A percentile compares a stretch with the other conserved stretches of the same genome.
These are phyloP conservation scores for Porpolomopsis calyptriformis DNA, from an alignment of 768 basidiomycete species.

Conservation along the genomic window DNA sequence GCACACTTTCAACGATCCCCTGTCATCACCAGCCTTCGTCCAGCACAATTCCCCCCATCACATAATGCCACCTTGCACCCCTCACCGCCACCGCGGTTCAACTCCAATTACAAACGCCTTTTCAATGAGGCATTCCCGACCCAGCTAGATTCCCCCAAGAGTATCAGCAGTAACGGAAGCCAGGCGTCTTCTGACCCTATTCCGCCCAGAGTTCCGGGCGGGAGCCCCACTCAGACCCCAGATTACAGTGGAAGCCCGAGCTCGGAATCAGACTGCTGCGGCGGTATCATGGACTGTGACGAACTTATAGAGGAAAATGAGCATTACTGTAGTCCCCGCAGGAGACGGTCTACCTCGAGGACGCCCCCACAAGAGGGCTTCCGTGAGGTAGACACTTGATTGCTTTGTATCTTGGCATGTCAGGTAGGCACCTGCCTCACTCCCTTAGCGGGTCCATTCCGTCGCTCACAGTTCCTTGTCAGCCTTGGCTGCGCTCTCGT, in stretches of 20 bases:
- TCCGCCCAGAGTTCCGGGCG: not conserved
- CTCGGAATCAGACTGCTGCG: slow-evolving; percentile 31
- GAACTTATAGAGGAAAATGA: slow-evolving; percentile 22
- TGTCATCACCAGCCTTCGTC: slow-evolving; percentile 11
- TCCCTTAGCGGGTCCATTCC: no score
- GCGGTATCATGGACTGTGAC: slow-evolving; percentile 39
- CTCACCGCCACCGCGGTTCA: slow-evolving; percentile 9
- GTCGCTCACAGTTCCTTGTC: no score
- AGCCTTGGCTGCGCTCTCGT: no score
- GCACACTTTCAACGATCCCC: slow-evolving; percentile 4
- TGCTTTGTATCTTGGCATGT: no score
- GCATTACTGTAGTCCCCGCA: not conserved
- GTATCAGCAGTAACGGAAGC: not conserved
- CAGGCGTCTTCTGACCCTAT: not conserved
- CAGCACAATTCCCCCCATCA: slow-evolving; percentile 21
- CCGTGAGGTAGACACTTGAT: no score
- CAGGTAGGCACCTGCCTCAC: no score
- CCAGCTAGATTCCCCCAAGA: not conserved
- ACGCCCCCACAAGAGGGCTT: not conserved
- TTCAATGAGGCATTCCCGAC: not conserved
- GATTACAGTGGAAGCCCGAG: slow-evolving; percentile 17
- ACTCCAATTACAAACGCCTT: slow-evolving; percentile 3
- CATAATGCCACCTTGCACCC: slow-evolving; percentile 6
- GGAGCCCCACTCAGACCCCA: slow-evolving; percentile 12
- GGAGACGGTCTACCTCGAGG: not conserved